Conservation (phyloP, 169 alveolate genomes). For the Besnoitia besnoiti region DNA sequence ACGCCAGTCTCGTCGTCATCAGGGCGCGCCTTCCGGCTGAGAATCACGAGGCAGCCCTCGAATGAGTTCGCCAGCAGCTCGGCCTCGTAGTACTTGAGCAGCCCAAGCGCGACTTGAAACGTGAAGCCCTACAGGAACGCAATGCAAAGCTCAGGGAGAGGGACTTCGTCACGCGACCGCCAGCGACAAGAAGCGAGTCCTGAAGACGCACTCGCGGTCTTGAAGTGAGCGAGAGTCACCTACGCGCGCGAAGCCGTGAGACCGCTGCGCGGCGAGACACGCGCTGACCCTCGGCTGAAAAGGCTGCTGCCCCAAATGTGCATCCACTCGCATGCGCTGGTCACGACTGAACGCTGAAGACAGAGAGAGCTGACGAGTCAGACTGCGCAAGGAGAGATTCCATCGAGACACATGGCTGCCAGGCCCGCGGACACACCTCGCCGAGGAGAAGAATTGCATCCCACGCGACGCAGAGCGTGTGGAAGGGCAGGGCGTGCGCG, state of each 20-base stretch:
- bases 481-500: constrained; percentile 16
- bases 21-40: constrained; percentile 49
- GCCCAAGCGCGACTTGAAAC: constrained; percentile 48
- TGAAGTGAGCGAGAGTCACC: too few relatives aligned
- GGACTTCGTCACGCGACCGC: too few relatives aligned
- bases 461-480: constrained; percentile 23
- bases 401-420: neutral
- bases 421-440: too few relatives aligned
- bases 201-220: too few relatives aligned
- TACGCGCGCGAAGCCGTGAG: too few relatives aligned
- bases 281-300: too few relatives aligned
- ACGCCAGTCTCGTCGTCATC: constrained; percentile 38
- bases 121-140: constrained; percentile 19
- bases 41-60: constrained; percentile 54
- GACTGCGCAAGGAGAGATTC: too few relatives aligned
- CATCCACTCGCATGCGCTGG: too few relatives aligned
- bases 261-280: too few relatives aligned
- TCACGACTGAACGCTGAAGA: too few relatives aligned
- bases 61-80: constrained; percentile 44
- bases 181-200: neutral
- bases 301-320: too few relatives aligned
- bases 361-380: too few relatives aligned
- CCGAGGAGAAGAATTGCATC: constrained; percentile 49
- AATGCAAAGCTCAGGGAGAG: neutral
- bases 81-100: constrained; percentile 55